These are phyloP conservation scores for Verbena officinalis DNA, from an alignment of 257 asterid genomes.

Conservation along the genomic window DNA sequence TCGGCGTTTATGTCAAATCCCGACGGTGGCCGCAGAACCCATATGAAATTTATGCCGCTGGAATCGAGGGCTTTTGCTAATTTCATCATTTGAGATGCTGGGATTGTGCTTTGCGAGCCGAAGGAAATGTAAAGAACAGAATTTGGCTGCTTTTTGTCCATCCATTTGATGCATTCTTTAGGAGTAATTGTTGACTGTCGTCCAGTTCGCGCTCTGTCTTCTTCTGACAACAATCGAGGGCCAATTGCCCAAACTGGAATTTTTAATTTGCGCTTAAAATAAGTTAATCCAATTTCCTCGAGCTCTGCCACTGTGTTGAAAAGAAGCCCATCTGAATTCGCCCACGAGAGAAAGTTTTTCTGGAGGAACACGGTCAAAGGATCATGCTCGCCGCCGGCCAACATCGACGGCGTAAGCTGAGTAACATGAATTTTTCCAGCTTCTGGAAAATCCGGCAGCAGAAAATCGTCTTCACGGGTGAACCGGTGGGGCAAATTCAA, in stretches of 20 bases:
- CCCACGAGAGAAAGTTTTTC: constrained; percentile 47
- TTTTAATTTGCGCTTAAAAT: constrained; percentile 45
- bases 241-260: constrained; percentile 57
- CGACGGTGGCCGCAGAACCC: constrained; percentile 52
- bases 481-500: constrained; percentile 48
- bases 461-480: constrained; percentile 37
- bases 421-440: constrained; percentile 49
- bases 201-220: constrained; percentile 28
- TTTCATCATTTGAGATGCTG: constrained; percentile 52
- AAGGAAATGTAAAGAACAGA: constrained; percentile 54
- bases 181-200: constrained; percentile 27
- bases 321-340: constrained; percentile 46
- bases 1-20: constrained; percentile 41
- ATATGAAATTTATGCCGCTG: constrained; percentile 39
- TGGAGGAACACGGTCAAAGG: constrained; percentile 38
- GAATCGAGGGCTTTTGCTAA: constrained; percentile 48
- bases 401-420: constrained; percentile 47
- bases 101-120: constrained; percentile 44
- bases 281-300: constrained; percentile 44
- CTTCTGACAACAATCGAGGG: constrained; percentile 40
- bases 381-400: constrained; percentile 40
- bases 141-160: constrained; percentile 30
- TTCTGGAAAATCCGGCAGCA: constrained; percentile 56
- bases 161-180: constrained; percentile 40
- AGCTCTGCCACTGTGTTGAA: constrained; percentile 51